Evolutionary conservation across 768 basidiomycete genomes (phyloP).

Genomic region (Lactifluus hygrophoroides): DNA sequence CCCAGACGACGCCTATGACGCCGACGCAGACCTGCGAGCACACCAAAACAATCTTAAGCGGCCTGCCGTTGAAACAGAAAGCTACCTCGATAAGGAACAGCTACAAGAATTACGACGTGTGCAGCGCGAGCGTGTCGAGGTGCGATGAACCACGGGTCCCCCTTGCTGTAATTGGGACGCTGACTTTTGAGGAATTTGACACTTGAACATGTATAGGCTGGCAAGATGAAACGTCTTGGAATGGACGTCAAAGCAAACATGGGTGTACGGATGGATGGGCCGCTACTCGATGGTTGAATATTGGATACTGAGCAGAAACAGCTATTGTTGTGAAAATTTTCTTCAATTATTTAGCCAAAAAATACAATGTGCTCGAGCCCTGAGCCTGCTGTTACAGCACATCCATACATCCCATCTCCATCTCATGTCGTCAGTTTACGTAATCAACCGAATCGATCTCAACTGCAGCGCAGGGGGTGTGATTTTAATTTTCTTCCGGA

Average conservation of each 20-base stretch:
- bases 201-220: slow-evolving; percentile 37
- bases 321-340: background rate
- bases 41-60: slow-evolving; percentile 66
- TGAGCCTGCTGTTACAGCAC: too few relatives aligned
- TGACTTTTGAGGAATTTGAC: background rate
- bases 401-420: too few relatives aligned
- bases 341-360: slow-evolving; percentile 1
- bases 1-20: slow-evolving; percentile 65
- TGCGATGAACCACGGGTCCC: slow-evolving; percentile 27
- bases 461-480: too few relatives aligned
- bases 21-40: slow-evolving; percentile 75
- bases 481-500: too few relatives aligned
- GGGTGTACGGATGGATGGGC: slow-evolving; percentile 82
- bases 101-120: slow-evolving; percentile 73
- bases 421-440: background rate
- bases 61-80: slow-evolving; percentile 55
- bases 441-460: background rate
- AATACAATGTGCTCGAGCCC: slow-evolving; percentile 3
- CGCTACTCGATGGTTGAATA: slow-evolving; percentile 42
- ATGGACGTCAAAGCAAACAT: slow-evolving; percentile 81
- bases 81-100: slow-evolving; percentile 71
- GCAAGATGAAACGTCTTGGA: slow-evolving; percentile 79
- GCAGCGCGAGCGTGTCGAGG: slow-evolving; percentile 79
- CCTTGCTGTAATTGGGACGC: background rate
- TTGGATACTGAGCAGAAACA: background rate